Base-by-base conservation (phyloP, 2,329 filamentous ascomycete genomes). In the Zasmidium citrigriseum region DNA sequence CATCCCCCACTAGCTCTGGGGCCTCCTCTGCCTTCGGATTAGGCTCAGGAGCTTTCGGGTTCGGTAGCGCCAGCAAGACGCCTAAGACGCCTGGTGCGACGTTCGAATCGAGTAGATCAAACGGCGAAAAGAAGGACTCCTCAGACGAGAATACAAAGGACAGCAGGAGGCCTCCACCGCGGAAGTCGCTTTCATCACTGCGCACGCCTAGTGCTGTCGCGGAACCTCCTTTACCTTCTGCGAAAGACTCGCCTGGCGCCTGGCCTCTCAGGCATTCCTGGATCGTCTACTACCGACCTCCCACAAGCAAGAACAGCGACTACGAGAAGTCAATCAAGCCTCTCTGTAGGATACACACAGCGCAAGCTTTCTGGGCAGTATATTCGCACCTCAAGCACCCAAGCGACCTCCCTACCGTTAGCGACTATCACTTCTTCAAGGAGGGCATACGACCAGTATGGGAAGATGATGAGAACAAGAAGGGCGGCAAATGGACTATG, bases 341-440 rank as follows among this genome's bases (percentile, higher is more conserved):
- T 41, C 86, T 98, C 71, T 93, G 91, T 68, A 84, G 85, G 56
- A 90, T 96, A 71, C 83, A 84, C 60, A 91, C 90, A 4, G 91
- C 86, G 51, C 92, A 98, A 77, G 90, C 95, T 59, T 98, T 99
- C 73, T 97, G 92, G 86, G 83, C 86, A 49, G 87, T 96, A 38
- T 98, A 96, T 73, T 82, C 85, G 55, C 92, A 98, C 75, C 83
- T 99, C 49, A 96, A 96, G 78, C 86, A 90, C 24, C 95, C 96
- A 2, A 98, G 93, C 34, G 80, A 84, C 29, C 82, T 99, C 58
- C 93, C 93, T 5, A 88, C 93, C 3, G 93, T 98, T 25, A 97
- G 93, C 22, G 95, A 99, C 77, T 99, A 97, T 73, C 95, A 99
- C 74, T 88, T 99, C 60, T 99, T 99, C 82, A 96, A 95, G 77